Evolutionary conservation across 495 filamentous ascomycete genomes (phyloP).

Genomic region (Ramalina peruviana): DNA sequence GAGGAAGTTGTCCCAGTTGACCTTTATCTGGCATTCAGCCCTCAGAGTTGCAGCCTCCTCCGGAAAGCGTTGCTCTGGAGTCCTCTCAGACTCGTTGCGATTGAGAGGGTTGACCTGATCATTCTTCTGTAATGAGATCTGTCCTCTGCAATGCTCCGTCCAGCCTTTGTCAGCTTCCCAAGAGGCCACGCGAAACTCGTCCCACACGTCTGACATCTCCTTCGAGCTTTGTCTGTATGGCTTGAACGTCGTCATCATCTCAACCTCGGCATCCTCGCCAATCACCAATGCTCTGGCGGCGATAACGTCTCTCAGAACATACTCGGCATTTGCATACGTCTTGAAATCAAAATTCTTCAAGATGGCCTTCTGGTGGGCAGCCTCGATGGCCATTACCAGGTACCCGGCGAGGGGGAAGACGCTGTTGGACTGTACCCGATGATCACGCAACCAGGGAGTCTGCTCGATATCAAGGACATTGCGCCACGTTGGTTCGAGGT

Average conservation of each 20-base stretch:
- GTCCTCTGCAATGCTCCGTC: constrained; percentile 27
- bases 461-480: constrained; percentile 17
- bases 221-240: constrained; percentile 16
- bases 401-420: constrained; percentile 45
- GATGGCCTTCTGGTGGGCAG: constrained; percentile 19
- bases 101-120: not conserved
- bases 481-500: constrained; percentile 22
- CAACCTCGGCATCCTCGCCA: constrained; percentile 20
- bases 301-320: constrained; percentile 23
- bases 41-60: not conserved
- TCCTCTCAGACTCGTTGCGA: not conserved
- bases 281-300: constrained; percentile 28
- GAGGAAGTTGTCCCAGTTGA: constrained; percentile 22
- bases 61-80: too few species aligned
- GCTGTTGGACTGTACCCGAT: constrained; percentile 22
- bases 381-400: constrained; percentile 43
- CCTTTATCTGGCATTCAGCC: constrained; percentile 2
- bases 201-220: constrained; percentile 9
- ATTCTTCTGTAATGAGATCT: constrained; percentile 10
- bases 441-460: constrained; percentile 25
- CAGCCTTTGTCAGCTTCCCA: constrained; percentile 21
- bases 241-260: constrained; percentile 19
- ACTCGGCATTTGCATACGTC: not conserved
- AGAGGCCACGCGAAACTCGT: constrained; percentile 28
- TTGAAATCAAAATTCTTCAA: not conserved